Base-by-base conservation (phyloP, 257 asterid genomes). In the Salvia rosmarinus region DNA sequence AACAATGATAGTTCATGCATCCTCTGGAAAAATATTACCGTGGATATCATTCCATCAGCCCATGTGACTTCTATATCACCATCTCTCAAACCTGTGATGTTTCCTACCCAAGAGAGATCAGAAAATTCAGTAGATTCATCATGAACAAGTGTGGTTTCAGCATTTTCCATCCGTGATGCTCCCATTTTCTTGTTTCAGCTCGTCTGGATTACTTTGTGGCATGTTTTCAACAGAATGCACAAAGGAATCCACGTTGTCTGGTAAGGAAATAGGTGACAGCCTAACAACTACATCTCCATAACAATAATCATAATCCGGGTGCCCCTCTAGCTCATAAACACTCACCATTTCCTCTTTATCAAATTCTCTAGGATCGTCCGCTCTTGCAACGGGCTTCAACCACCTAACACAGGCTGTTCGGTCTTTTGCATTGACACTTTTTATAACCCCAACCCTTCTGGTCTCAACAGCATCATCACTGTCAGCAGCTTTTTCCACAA, bases 21-120 rank as follows among this genome's bases (percentile, higher is more conserved):
- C 51, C 62, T 35, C 12, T 21, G 70, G 73, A 64, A 77, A n/a
- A 61, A 47, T 43, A 52, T 65, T 88, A 95, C 99, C 89, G 77
- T 79, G 63, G 99, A 90, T 76, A 92, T 75, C 98, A 95, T 95
- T 63, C 98, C 98, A 86, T 95, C 96, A 56, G 97, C 99, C 99
- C 99, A 95, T 34, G 93, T 85, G 67, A 95, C 99, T 80, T 95
- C 95, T 58, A 95, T 92, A 78, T 92, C 98, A 46, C 99, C 99
- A 74, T 87, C 84, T 77, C 79, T 83, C 52, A 92, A 89, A 67
- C 96, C 92, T 14, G 92, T 95, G 79, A 95, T 92, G 83, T 90
- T 90, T 81, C 99, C 99, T 28, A 92, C 99, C 99, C 99, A 92
- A 63, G 98, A 80, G 72, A 92, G 92, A 78, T 87, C 96, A 35